Evolutionary conservation across 2,329 filamentous ascomycete genomes (phyloP).

Genomic region (Plectosphaerella cucumerina): DNA sequence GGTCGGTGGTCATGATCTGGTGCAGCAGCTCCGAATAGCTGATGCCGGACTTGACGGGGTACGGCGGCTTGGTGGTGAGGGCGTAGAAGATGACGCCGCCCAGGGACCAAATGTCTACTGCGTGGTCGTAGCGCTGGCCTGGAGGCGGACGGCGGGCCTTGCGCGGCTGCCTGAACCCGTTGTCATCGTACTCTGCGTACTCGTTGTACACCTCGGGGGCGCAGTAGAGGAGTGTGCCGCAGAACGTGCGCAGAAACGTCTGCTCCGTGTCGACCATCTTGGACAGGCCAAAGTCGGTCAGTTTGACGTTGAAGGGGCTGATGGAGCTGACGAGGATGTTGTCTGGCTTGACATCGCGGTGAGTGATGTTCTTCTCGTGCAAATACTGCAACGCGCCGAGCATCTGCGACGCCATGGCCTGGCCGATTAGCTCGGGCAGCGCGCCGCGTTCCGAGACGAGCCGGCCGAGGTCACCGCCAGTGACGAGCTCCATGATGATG

Average conservation of each 20-base stretch:
- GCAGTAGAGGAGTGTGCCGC: conserved; percentile 91
- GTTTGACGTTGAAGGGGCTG: conserved; percentile 75
- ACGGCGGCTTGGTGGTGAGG: conserved; percentile 76
- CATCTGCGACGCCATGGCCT: conserved; percentile 70
- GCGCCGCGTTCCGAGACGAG: conserved; percentile 58
- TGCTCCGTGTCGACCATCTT: conserved; percentile 89
- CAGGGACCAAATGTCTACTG: conserved; percentile 94
- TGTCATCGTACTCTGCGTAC: conserved; percentile 63
- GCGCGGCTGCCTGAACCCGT: conserved; percentile 59
- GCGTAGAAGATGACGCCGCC: conserved; percentile 88
- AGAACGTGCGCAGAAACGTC: conserved; percentile 94
- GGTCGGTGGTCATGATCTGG: conserved; percentile 75
- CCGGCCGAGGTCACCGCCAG: conserved; percentile 75
- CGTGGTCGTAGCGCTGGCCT: conserved; percentile 75
- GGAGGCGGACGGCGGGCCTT: conserved; percentile 52
- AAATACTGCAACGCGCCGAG: conserved; percentile 81
- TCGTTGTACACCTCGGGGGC: conserved; percentile 93
- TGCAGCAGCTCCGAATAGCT: conserved; percentile 76
- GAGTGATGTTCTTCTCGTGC: conserved; percentile 84
- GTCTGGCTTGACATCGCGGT: conserved; percentile 98
- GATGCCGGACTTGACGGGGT: conserved; percentile 70
- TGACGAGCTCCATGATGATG: conserved; percentile 93
- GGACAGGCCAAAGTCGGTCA: conserved; percentile 94
- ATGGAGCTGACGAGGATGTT: conserved; percentile 82
- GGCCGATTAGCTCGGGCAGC: conserved; percentile 65